Evolutionary conservation across 1,139 yeast species (phyloP).

Genomic region (Yamadazyma aaseri): DNA sequence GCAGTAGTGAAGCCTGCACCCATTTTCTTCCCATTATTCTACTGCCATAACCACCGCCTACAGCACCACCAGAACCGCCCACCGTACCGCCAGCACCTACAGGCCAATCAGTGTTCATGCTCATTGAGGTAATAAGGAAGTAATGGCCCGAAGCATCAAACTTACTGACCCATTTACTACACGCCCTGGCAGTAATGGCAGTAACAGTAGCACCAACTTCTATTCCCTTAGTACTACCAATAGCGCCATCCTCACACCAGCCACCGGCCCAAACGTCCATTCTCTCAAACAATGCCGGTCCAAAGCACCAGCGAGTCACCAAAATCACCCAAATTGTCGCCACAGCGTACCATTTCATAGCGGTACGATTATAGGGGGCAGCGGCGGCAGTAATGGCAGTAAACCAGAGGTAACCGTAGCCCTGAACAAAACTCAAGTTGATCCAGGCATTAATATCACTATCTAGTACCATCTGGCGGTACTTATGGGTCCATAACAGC

Average conservation of each 20-base stretch:
- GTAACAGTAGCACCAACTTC: conserved; percentile 6
- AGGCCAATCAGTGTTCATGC: conserved; percentile 27
- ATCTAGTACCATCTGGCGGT: conserved; percentile 13
- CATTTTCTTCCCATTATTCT: no score
- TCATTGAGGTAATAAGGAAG: conserved; percentile 50
- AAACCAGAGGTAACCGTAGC: conserved; percentile 31
- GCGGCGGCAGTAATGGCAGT: conserved; percentile 11
- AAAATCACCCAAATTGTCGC: conserved; percentile 12
- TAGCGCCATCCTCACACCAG: conserved; percentile 23
- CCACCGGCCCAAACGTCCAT: conserved; percentile 43
- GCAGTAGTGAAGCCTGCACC: no score
- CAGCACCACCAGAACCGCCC: no score
- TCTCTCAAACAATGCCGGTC: conserved; percentile 45
- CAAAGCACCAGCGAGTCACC: conserved; percentile 44
- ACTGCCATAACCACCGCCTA: no score
- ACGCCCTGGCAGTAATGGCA: conserved; percentile 8
- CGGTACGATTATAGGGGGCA: not conserved
- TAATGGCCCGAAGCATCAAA: conserved; percentile 68
- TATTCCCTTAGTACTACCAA: not conserved
- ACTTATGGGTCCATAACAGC: conserved; percentile 9
- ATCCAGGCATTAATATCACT: conserved; percentile 17
- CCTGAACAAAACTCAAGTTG: conserved; percentile 22
- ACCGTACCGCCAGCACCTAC: no score
- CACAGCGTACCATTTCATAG: conserved; percentile 16
- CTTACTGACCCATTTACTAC: conserved; percentile 49